phyloP scores from a whole-genome alignment of 129 eudicot genomes.

The Apium graveolens region DNA sequence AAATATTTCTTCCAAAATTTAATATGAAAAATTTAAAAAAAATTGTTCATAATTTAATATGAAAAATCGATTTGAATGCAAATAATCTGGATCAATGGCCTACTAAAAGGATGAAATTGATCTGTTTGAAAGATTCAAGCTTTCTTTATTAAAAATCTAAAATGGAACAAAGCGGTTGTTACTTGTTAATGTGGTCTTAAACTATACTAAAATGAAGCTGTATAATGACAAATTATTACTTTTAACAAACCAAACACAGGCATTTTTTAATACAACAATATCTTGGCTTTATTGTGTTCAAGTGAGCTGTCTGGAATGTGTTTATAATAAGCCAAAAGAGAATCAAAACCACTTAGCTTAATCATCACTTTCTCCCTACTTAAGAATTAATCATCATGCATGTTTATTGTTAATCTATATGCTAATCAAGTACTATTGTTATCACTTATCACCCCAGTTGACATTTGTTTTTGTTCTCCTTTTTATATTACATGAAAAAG shows the following conservation, averaged over 20 bases:
- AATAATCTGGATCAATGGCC: no score
- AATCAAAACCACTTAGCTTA: background rate
- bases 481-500: background rate
- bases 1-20: no score
- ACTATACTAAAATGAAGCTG: background rate
- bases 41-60: no score
- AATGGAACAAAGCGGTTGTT: background rate
- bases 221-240: conserved; percentile 1
- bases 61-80: no score
- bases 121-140: background rate
- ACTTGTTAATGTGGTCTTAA: background rate
- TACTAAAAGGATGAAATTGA: no score
- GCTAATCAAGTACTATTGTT: background rate
- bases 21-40: no score
- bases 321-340: background rate
- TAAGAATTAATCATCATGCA: background rate
- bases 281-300: background rate
- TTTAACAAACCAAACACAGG: background rate
- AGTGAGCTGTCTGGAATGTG: conserved; percentile 1
- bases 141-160: no score
- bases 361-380: background rate
- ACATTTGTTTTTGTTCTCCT: background rate
- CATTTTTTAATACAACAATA: background rate
- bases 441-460: conserved; percentile 1
- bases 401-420: background rate